Evolutionary conservation across 1,284 basidiomycete species (phyloP), one percentile per base, ranked within the genome.

Genomic region (Coniferiporia sulphurascens): DNA sequence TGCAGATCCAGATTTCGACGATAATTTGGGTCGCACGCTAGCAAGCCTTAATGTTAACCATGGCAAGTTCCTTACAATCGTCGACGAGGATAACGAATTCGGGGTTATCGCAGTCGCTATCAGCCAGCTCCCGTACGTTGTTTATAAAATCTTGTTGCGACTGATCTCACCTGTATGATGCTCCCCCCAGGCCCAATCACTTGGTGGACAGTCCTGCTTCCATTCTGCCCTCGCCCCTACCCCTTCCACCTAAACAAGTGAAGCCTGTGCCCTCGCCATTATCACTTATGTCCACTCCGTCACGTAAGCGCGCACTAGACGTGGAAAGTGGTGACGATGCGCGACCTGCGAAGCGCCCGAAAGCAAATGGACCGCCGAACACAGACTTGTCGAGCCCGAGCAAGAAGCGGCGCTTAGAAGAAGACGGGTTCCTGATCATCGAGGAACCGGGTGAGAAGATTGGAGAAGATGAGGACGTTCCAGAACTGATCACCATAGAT

Each of bases 1-100:
- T 56, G 86, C 83, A 65, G 95, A 97, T 68, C 90, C 90, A 4
- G 95, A 97, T 67, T 95, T 91, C 78, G 87, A 91, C 53, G 93
- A 96, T 65, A 95, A 95, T 66, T 68, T 83, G 58, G 84, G 82
- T 1, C 78, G 86, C 64, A 89, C 86, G 34, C 70, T 96, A 62
- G 84, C 82, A 62, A 87, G 87, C 64, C 68, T 96, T 55, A 85
- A 81, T 52, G 84, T 92, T 21, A 80, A 79, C 0, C 72, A 80
- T 48, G 91, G 92, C 12, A 93, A 87, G 72, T 93, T 95, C 72
- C 69, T 99, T 65, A 87, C 86, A 1, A 86, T 98, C 27, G 87
- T 87, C 0, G 93, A 96, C 68, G 93, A 95, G 67, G 93, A 96
- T 48, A 89, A 83, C n/a, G 85, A 86, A 64, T 82, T 78, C 69